Evolutionary conservation across 371 early-diverging fungal genomes (phyloP).

Genomic region (Mortierella sp.): DNA sequence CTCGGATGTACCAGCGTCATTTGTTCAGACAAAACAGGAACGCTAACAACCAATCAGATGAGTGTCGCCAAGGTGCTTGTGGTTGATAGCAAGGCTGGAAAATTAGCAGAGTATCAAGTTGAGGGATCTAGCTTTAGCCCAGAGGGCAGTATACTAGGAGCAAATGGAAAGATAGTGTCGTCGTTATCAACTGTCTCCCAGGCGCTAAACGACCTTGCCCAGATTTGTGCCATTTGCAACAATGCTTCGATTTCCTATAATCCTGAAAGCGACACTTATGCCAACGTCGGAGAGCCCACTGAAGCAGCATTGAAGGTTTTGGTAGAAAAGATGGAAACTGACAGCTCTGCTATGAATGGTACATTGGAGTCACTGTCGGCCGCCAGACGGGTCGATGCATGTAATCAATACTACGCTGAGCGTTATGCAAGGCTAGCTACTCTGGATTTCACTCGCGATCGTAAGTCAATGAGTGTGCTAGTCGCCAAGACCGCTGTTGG

Average conservation of each 20-base stretch:
- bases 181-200: constrained; percentile 63
- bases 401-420: constrained; percentile 19
- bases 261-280: constrained; percentile 62
- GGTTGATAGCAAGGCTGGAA: constrained; percentile 56
- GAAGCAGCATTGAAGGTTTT: constrained; percentile 94
- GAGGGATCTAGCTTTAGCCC: constrained; percentile 89
- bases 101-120: constrained; percentile 71
- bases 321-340: constrained; percentile 90
- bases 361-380: constrained; percentile 59
- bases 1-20: constrained; percentile 93
- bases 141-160: constrained; percentile 68
- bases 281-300: constrained; percentile 94
- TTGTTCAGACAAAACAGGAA: constrained; percentile 98
- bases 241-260: constrained; percentile 87
- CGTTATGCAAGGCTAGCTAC: constrained; percentile 60
- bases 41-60: constrained; percentile 97
- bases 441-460: constrained; percentile 93
- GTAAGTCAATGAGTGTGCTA: constrained; percentile 96
- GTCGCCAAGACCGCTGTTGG: constrained; percentile 54
- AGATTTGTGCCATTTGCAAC: constrained; percentile 91
- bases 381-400: constrained; percentile 64
- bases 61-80: constrained; percentile 77
- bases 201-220: constrained; percentile 75
- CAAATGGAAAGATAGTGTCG: constrained; percentile 58
- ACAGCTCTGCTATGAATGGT: constrained; percentile 71